Percentiles rank a stretch among this genome's conserved stretches.
phyloP scores from a whole-genome alignment of 2,329 filamentous ascomycete genomes.

The Sordariomycetes sp. region DNA sequence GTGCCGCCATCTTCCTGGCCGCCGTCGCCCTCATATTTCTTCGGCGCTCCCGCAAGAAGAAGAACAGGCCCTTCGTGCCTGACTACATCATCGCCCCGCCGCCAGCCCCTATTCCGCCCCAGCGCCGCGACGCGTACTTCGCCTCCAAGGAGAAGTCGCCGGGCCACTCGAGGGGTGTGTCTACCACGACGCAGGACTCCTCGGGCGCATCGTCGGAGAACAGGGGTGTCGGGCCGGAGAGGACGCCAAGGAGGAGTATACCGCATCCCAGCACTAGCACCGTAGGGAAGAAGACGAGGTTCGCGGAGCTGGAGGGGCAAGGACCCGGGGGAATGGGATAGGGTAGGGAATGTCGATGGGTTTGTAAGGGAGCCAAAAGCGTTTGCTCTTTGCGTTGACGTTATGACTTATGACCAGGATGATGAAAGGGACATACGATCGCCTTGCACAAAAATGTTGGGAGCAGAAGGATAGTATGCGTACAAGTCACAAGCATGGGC shows the following conservation, averaged over 20 bases:
- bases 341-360: background rate
- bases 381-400: background rate
- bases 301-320: constrained; percentile 2
- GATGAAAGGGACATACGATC: background rate
- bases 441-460: background rate
- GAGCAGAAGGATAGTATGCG: background rate
- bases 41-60: background rate
- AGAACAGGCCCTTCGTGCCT: background rate
- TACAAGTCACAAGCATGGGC: background rate
- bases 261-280: constrained; percentile 2
- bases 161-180: constrained; percentile 1
- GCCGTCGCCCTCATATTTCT: constrained; percentile 1
- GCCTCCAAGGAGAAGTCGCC: background rate
- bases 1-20: background rate
- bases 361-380: background rate
- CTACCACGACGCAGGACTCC: constrained; percentile 2
- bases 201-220: background rate
- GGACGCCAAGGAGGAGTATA: constrained; percentile 3
- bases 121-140: background rate
- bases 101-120: background rate
- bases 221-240: background rate
- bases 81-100: constrained; percentile 2
- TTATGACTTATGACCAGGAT: background rate
- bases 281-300: constrained; percentile 2
- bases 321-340: background rate